Conservation (phyloP, 306 rosid species). For the Medicago lupulina region DNA sequence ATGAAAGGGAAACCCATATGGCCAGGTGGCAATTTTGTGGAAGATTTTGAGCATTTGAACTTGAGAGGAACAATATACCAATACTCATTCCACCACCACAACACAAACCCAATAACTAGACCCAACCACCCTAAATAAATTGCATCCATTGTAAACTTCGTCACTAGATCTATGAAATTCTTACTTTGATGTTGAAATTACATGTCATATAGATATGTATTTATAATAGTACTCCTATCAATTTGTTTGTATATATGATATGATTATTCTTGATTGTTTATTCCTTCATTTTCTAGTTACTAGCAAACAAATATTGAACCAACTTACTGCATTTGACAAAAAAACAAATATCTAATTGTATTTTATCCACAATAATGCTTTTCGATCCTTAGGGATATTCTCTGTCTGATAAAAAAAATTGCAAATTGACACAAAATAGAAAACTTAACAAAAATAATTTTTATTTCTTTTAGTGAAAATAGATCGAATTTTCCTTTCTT, state of each 20-base stretch:
- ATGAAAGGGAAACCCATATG: conserved; percentile 10
- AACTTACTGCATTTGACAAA: no score
- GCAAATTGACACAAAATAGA: no score
- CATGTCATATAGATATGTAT: background rate
- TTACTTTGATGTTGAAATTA: background rate
- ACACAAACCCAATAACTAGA: background rate
- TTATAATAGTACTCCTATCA: background rate
- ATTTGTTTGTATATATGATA: no score
- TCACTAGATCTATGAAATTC: background rate
- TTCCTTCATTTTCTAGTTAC: no score
- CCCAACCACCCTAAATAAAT: background rate
- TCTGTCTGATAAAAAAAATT: no score
- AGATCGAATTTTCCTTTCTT: no score
- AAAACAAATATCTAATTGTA: no score
- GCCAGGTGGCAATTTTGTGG: conserved; percentile 16
- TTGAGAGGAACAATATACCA: conserved; percentile 31
- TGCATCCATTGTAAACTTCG: conserved; percentile 15
- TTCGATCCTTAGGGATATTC: no score
- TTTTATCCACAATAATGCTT: no score
- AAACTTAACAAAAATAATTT: no score
- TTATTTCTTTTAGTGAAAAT: no score
- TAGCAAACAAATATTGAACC: no score
- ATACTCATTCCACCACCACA: conserved; percentile 37
- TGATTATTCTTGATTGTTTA: background rate
- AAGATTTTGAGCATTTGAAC: background rate